Evolutionary conservation across 306 rosid species (phyloP).

Genomic region (Prosopis cineraria): DNA sequence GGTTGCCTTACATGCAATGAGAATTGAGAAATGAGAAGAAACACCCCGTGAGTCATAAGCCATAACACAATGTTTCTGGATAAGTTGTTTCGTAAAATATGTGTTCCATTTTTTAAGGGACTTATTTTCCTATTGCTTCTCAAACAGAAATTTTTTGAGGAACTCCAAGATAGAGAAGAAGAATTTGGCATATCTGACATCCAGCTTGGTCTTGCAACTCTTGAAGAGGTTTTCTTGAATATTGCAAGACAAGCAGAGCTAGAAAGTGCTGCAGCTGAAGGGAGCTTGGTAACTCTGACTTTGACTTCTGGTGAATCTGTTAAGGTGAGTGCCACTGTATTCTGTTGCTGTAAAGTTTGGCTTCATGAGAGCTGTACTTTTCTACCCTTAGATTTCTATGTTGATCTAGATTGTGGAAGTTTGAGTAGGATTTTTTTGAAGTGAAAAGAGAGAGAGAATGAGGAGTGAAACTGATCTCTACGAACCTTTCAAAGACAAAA

Average conservation of each 20-base stretch:
- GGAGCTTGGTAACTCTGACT: slow-evolving; percentile 55
- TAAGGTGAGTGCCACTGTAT: slow-evolving; percentile 40
- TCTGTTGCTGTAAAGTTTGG: slow-evolving; percentile 5
- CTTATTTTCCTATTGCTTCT: slow-evolving; percentile 31
- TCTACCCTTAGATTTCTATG: not conserved
- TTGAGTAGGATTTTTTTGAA: not conserved
- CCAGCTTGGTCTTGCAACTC: slow-evolving; percentile 83
- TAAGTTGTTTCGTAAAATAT: not conserved
- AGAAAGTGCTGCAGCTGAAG: slow-evolving; percentile 80
- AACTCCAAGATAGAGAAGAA: slow-evolving; percentile 66
- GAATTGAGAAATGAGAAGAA: slow-evolving; percentile 16
- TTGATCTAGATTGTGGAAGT: not conserved
- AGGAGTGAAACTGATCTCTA: not conserved
- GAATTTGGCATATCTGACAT: slow-evolving; percentile 81
- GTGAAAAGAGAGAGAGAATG: not conserved
- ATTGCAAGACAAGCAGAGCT: slow-evolving; percentile 87
- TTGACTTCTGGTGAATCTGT: slow-evolving; percentile 66
- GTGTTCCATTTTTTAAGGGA: not conserved
- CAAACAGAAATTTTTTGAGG: slow-evolving; percentile 65
- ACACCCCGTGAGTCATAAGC: not conserved
- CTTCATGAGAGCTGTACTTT: not conserved
- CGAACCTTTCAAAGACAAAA: not conserved
- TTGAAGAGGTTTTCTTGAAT: slow-evolving; percentile 89
- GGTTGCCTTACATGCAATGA: slow-evolving; percentile 18
- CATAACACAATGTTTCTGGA: not conserved